phyloP scores from a whole-genome alignment of 108 stramenopile species.

The Nitzschia sp. region DNA sequence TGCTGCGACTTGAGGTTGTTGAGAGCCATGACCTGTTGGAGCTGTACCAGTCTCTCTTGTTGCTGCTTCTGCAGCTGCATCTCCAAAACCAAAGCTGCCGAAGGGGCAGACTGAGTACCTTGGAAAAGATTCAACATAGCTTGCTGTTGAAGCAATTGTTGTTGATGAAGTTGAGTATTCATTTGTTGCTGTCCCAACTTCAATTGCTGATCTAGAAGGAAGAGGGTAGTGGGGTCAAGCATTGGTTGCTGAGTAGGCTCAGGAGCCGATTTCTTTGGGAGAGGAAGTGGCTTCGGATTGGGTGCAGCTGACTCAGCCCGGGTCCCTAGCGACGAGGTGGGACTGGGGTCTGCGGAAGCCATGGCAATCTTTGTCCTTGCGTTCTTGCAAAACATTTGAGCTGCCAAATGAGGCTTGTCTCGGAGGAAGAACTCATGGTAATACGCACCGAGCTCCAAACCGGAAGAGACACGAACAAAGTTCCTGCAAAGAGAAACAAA shows the following conservation, averaged over 20 bases:
- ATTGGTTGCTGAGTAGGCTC: conserved; percentile 4
- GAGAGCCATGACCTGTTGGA: conserved; percentile 25
- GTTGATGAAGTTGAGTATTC: conserved; percentile 1
- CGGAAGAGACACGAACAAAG: conserved; percentile 65
- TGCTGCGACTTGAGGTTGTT: conserved; percentile 23
- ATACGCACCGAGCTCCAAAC: conserved; percentile 71
- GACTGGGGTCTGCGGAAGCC: conserved; percentile 31
- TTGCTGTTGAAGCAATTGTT: conserved; percentile 4
- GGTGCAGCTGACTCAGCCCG: background rate
- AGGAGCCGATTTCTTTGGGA: background rate
- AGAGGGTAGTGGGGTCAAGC: conserved; percentile 15
- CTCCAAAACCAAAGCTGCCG: conserved; percentile 15
- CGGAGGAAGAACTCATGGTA: conserved; percentile 73
- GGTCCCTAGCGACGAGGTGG: background rate
- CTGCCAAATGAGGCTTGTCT: conserved; percentile 46
- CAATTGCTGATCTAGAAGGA: conserved; percentile 19
- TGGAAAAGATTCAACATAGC: background rate
- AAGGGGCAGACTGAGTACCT: background rate
- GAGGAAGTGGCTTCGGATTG: background rate
- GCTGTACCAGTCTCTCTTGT: conserved; percentile 21
- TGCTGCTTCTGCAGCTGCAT: conserved; percentile 31
- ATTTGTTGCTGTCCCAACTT: conserved; percentile 18
- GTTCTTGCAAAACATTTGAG: conserved; percentile 64
- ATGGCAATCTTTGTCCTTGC: conserved; percentile 43
- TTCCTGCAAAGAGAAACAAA: conserved; percentile 38